Evolutionary conservation across 2,329 filamentous ascomycete species (phyloP).

Genomic region (Penicillium sp.): DNA sequence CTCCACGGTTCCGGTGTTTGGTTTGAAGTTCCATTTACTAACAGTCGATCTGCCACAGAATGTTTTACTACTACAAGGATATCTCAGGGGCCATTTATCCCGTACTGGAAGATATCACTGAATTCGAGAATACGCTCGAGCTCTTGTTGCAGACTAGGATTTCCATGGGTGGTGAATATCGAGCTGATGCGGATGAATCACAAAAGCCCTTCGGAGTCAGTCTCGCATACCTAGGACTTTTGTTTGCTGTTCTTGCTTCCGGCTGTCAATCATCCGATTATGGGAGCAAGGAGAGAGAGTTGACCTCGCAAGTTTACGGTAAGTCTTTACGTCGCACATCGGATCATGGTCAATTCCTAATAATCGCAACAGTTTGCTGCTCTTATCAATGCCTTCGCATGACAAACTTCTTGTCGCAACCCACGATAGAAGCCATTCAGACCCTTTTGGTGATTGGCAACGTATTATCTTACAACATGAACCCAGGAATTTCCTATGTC

Average conservation of each 20-base stretch:
- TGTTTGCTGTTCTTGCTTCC: slow-evolving; percentile 64
- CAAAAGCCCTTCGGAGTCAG: slow-evolving; percentile 59
- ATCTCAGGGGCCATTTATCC: slow-evolving; percentile 63
- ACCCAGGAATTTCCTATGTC: slow-evolving; percentile 64
- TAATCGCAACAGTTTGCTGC: slow-evolving; percentile 54
- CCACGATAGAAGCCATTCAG: slow-evolving; percentile 62
- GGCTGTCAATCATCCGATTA: slow-evolving; percentile 62
- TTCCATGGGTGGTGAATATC: slow-evolving; percentile 44
- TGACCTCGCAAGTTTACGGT: slow-evolving; percentile 66
- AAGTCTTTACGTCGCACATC: slow-evolving; percentile 20
- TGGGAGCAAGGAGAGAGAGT: slow-evolving; percentile 59
- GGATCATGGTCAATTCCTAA: slow-evolving; percentile 26
- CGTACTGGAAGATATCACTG: slow-evolving; percentile 57
- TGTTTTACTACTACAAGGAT: slow-evolving; percentile 60
- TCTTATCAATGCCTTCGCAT: slow-evolving; percentile 65
- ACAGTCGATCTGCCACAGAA: slow-evolving; percentile 34
- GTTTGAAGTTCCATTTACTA: background rate
- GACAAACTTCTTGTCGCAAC: slow-evolving; percentile 64
- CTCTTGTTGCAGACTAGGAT: slow-evolving; percentile 56
- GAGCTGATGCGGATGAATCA: slow-evolving; percentile 49
- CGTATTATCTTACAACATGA: slow-evolving; percentile 64
- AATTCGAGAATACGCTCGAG: slow-evolving; percentile 57
- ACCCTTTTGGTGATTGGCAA: slow-evolving; percentile 64
- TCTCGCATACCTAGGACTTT: slow-evolving; percentile 59
- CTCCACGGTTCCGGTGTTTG: background rate